Percentiles rank a stretch among this genome's conserved stretches.
These are phyloP conservation scores for Aciculoconidium aculeatum DNA, from an alignment of 805 yeast species.

Conservation along the genomic window DNA sequence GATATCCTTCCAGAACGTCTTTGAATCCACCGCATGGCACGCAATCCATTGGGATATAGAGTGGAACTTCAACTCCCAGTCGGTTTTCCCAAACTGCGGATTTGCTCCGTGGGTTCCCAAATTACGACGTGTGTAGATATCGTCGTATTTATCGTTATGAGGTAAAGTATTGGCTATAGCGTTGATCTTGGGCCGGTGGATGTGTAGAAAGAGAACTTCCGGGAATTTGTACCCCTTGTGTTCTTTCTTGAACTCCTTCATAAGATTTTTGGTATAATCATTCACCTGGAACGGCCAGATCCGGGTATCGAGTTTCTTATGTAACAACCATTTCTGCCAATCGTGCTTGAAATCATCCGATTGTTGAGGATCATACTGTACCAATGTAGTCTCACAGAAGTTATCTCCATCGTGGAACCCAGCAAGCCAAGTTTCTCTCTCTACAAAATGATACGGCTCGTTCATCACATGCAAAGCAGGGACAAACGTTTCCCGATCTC, in stretches of 20 bases:
- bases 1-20: conserved; percentile 17
- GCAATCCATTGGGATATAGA: conserved; percentile 26
- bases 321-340: conserved; percentile 23
- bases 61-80: conserved; percentile 33
- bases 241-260: conserved; percentile 14
- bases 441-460: conserved; percentile 33
- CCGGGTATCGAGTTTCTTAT: conserved; percentile 21
- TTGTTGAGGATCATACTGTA: conserved; percentile 26
- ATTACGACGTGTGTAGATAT: conserved; percentile 18
- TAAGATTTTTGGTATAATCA: conserved; percentile 18
- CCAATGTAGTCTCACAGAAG: conserved; percentile 22
- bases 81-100: conserved; percentile 13
- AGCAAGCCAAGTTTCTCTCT: conserved; percentile 9
- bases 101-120: conserved; percentile 17
- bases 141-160: conserved; percentile 7
- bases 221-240: conserved; percentile 13
- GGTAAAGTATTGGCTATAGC: conserved; percentile 17
- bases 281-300: conserved; percentile 26
- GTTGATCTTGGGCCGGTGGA: conserved; percentile 29
- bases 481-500: conserved; percentile 38
- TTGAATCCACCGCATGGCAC: conserved; percentile 21
- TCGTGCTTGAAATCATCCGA: conserved; percentile 12
- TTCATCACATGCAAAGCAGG: conserved; percentile 36
- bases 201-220: conserved; percentile 24
- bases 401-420: conserved; percentile 6